Percentiles rank a stretch among this genome's conserved stretches.
Evolutionary conservation across 768 basidiomycete species (phyloP).

Genomic region (Dioszegia aurantiaca): DNA sequence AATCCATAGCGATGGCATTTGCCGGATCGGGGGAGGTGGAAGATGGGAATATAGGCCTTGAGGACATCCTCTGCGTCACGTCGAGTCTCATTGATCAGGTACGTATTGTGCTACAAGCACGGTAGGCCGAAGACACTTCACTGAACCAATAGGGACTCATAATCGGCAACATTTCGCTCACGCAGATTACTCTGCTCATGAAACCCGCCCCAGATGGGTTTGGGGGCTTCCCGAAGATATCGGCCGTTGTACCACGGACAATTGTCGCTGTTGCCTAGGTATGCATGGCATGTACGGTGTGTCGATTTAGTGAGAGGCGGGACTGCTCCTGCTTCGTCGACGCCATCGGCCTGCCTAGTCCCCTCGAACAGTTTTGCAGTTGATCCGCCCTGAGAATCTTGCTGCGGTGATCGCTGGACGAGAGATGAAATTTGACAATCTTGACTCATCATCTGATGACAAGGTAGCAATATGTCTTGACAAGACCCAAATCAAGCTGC

Average conservation of each 20-base stretch:
- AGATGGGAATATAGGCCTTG: conserved; percentile 36
- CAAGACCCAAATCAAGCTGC: too few relatives aligned
- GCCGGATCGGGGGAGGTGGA: conserved; percentile 34
- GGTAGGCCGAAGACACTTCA: background rate
- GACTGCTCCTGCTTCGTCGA: too few relatives aligned
- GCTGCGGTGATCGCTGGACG: too few relatives aligned
- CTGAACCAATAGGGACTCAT: conserved; percentile 31
- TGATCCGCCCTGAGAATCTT: too few relatives aligned
- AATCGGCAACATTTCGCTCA: conserved; percentile 34
- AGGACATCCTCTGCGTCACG: conserved; percentile 46
- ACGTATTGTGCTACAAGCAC: conserved; percentile 13
- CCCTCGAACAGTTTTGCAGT: too few relatives aligned
- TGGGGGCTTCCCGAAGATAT: conserved; percentile 39
- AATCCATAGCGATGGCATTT: conserved; percentile 24
- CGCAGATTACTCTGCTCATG: conserved; percentile 34
- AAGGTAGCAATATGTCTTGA: too few relatives aligned
- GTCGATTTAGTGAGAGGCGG: too few relatives aligned
- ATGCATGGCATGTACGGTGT: too few relatives aligned
- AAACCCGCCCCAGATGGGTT: conserved; percentile 38
- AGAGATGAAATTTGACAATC: too few relatives aligned
- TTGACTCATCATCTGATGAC: too few relatives aligned
- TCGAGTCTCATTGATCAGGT: conserved; percentile 48
- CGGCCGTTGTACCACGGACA: conserved; percentile 28
- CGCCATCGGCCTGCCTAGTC: too few relatives aligned
- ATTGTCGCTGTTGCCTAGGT: conserved; percentile 20